Evolutionary conservation across 352 stramenopile species (phyloP).

Genomic region (Phytophthora pistaciae): DNA sequence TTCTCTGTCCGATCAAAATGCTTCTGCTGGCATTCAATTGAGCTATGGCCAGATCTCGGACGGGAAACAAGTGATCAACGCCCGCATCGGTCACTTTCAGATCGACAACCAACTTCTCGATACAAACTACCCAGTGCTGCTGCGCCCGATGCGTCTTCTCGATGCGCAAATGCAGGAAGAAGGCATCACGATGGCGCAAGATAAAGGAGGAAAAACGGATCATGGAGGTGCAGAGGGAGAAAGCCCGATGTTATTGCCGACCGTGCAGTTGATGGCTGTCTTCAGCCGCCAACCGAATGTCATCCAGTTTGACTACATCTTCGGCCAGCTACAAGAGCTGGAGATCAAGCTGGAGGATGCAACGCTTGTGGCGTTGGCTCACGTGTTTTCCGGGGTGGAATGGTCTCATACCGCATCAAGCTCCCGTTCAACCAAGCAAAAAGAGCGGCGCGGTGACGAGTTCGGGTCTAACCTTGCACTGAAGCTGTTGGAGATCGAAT

Average conservation of each 20-base stretch:
- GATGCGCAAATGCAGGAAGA: conserved; percentile 79
- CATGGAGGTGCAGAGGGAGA: conserved; percentile 16
- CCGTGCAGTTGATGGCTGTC: conserved; percentile 85
- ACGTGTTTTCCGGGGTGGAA: conserved; percentile 80
- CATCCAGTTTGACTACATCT: conserved; percentile 89
- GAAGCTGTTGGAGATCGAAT: conserved; percentile 65
- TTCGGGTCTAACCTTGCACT: conserved; percentile 63
- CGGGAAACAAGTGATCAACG: conserved; percentile 82
- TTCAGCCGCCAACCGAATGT: conserved; percentile 70
- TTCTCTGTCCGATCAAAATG: conserved; percentile 75
- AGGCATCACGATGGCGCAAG: conserved; percentile 34
- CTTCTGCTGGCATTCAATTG: conserved; percentile 77
- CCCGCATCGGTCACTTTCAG: conserved; percentile 80
- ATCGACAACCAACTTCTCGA: conserved; percentile 89
- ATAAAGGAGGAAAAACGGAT: conserved; percentile 27
- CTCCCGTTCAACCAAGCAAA: conserved; percentile 35
- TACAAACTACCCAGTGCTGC: conserved; percentile 85
- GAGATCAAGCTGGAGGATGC: conserved; percentile 89
- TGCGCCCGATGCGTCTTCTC: conserved; percentile 73
- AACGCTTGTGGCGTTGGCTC: conserved; percentile 74
- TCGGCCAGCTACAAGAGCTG: conserved; percentile 87
- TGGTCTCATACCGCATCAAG: conserved; percentile 53
- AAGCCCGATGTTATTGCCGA: conserved; percentile 65
- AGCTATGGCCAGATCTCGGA: conserved; percentile 79
- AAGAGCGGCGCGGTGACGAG: conserved; percentile 19